phyloP scores from a whole-genome alignment of 768 basidiomycete species.

The Tubosaeta sp. region DNA sequence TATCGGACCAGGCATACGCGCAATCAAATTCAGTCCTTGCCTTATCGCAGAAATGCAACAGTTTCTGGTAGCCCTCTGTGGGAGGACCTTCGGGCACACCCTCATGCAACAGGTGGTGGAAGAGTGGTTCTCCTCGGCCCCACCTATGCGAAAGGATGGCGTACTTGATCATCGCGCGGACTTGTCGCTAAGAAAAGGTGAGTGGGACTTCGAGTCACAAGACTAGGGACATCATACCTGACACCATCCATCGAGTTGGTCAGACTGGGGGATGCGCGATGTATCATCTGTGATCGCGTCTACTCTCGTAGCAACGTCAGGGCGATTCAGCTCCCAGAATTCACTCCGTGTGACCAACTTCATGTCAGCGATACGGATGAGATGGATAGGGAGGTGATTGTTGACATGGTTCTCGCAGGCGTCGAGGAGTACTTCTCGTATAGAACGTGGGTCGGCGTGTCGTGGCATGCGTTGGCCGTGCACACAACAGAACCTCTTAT shows the following conservation, averaged over 20 bases:
- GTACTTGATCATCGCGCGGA: not conserved
- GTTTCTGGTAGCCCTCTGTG: conserved; percentile 12
- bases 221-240: not conserved
- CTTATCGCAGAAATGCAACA: conserved; percentile 14
- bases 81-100: not conserved
- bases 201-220: not conserved
- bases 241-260: not conserved
- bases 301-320: not conserved
- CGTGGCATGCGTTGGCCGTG: no score
- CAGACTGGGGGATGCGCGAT: not conserved
- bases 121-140: not conserved
- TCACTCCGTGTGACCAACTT: not conserved
- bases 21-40: conserved; percentile 14
- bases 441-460: not conserved
- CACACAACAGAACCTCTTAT: no score
- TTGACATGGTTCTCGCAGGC: not conserved
- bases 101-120: not conserved
- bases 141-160: conserved; percentile 3
- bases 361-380: conserved; percentile 1
- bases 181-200: not conserved
- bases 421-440: not conserved
- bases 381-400: conserved; percentile 2
- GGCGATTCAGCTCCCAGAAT: not conserved
- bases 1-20: conserved; percentile 24
- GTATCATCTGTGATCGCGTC: not conserved